phyloP scores from a whole-genome alignment of 495 filamentous ascomycete genomes.

The Daldinia bambusicola region DNA sequence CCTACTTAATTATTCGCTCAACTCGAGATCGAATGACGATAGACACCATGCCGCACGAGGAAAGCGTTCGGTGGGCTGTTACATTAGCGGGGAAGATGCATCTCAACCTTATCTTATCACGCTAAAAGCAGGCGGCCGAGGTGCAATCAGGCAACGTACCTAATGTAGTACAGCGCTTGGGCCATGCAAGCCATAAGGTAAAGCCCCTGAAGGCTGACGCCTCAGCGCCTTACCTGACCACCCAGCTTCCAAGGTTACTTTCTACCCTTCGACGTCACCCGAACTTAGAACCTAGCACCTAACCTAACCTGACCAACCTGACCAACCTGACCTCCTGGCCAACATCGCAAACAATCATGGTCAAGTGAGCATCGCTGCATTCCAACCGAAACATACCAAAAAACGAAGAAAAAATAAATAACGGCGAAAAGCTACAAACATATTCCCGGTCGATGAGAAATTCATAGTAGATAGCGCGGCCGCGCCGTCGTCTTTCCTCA shows the following conservation, averaged over 20 bases:
- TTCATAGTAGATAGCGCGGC: neutral
- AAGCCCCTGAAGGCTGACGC: slow-evolving; percentile 3
- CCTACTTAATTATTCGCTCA: too few relatives aligned
- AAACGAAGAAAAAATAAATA: neutral
- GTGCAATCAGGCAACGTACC: too few relatives aligned
- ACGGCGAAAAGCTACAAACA: neutral
- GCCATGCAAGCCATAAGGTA: slow-evolving; percentile 29
- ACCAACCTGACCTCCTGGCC: neutral
- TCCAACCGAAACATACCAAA: neutral
- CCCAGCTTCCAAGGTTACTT: neutral
- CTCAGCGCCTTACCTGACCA: neutral
- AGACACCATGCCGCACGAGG: slow-evolving; percentile 5
- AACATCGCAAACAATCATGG: neutral
- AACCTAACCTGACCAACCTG: neutral
- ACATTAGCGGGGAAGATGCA: slow-evolving; percentile 1
- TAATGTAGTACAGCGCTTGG: slow-evolving; percentile 18
- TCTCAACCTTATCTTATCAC: slow-evolving; percentile 28
- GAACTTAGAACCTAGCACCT: neutral
- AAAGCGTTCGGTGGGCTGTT: neutral
- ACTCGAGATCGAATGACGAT: neutral
- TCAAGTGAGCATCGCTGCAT: neutral
- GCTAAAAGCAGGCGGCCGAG: neutral
- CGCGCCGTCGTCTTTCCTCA: slow-evolving; percentile 4
- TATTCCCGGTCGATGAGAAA: neutral
- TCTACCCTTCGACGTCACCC: slow-evolving; percentile 30